Evolutionary conservation across 1,139 yeast genomes (phyloP).

Genomic region (Hemisphaericaspora xylofermentans): DNA sequence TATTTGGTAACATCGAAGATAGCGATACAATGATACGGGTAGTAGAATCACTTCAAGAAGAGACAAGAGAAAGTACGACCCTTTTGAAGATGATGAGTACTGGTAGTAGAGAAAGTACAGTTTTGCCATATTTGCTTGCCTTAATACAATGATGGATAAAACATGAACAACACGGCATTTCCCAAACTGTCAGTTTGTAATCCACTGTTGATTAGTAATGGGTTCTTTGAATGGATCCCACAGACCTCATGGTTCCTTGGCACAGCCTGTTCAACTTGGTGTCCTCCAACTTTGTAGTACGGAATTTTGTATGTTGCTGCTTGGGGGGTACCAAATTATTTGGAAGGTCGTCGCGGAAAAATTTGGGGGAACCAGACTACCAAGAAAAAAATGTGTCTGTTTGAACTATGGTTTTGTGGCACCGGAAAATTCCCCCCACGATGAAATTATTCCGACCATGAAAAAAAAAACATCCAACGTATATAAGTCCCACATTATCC

Average conservation of each 20-base stretch:
- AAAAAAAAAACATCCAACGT: neutral
- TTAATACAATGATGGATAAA: neutral
- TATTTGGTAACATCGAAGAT: constrained; percentile 4
- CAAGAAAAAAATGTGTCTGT: neutral
- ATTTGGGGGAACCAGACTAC: neutral
- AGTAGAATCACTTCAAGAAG: constrained; percentile 2
- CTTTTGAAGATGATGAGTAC: constrained; percentile 2
- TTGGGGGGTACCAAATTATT: too few relatives aligned
- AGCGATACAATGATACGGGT: constrained; percentile 4
- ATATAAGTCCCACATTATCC: neutral
- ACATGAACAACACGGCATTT: too few relatives aligned
- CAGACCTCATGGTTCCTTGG: neutral
- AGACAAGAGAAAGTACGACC: constrained; percentile 3
- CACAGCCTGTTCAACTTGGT: neutral
- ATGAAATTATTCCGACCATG: neutral
- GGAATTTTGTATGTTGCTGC: neutral
- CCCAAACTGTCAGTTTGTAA: too few relatives aligned
- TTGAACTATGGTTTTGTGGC: too few relatives aligned
- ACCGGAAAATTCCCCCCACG: neutral
- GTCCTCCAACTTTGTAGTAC: neutral
- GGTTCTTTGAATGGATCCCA: too few relatives aligned
- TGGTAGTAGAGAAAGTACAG: neutral
- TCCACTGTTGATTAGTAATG: neutral
- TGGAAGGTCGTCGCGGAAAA: neutral
- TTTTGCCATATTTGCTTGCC: constrained; percentile 3